These are phyloP conservation scores for Aspergillus kassunensis DNA, from an alignment of 495 filamentous ascomycete species.

Conservation along the genomic window DNA sequence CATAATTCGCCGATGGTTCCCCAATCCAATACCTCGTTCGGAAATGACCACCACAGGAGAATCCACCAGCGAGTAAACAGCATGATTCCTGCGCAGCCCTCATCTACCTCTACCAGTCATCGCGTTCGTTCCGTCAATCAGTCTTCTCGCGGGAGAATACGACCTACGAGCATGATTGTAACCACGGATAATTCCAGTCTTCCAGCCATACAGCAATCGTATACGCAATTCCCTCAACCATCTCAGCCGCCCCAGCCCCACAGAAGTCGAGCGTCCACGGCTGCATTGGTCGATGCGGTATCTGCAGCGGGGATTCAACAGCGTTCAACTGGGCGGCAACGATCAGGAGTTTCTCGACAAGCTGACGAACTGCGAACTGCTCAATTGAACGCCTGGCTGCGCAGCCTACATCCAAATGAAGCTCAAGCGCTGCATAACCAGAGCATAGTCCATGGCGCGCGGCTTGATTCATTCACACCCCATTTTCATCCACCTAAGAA, in stretches of 20 bases:
- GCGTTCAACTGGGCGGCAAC: slow-evolving; percentile 5
- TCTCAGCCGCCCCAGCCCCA: neutral
- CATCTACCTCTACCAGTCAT: neutral
- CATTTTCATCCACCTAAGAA: neutral
- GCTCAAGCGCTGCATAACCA: neutral
- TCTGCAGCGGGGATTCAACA: neutral
- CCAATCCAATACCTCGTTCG: slow-evolving; percentile 4
- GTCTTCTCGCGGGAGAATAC: slow-evolving; percentile 2
- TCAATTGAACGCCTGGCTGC: neutral
- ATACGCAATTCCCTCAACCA: too few species aligned
- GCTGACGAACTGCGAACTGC: too few species aligned
- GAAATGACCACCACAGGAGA: slow-evolving; percentile 12
- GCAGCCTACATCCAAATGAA: neutral
- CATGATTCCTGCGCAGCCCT: neutral
- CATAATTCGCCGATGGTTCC: slow-evolving; percentile 1
- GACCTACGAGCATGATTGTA: neutral
- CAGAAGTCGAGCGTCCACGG: neutral
- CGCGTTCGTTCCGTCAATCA: slow-evolving; percentile 3
- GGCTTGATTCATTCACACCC: neutral
- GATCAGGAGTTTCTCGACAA: too few species aligned
- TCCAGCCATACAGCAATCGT: neutral
- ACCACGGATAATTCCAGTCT: neutral
- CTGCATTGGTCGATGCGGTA: neutral
- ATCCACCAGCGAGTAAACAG: slow-evolving; percentile 8
- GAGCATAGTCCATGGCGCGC: neutral